Percentiles rank a stretch among this genome's conserved stretches.
Evolutionary conservation across 331 rosid species (phyloP).

Genomic region (Pyrus hybrid): DNA sequence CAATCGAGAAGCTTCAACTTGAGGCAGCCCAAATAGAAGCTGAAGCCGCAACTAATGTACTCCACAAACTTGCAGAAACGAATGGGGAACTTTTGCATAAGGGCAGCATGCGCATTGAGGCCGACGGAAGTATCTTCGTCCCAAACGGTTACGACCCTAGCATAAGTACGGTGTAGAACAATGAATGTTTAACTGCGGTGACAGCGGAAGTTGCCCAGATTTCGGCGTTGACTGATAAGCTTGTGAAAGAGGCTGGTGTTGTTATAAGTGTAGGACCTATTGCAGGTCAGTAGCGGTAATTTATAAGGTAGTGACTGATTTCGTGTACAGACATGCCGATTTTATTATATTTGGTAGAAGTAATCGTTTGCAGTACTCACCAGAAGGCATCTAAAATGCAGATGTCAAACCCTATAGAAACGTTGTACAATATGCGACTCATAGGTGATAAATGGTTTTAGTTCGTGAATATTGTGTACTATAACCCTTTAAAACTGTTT

Average conservation of each 20-base stretch:
- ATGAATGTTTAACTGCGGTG: slow-evolving; percentile 31
- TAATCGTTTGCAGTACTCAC: neutral
- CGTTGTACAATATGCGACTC: neutral
- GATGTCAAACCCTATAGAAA: neutral
- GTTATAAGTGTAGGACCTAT: slow-evolving; percentile 24
- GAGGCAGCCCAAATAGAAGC: slow-evolving; percentile 77
- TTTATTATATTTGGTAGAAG: neutral
- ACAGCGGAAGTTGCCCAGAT: slow-evolving; percentile 52
- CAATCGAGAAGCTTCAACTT: slow-evolving; percentile 70
- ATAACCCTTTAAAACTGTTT: no score
- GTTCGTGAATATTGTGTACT: no score
- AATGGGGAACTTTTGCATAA: slow-evolving; percentile 50
- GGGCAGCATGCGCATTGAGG: slow-evolving; percentile 34
- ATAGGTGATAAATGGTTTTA: neutral
- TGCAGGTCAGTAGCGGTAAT: slow-evolving; percentile 25
- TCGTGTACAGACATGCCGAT: neutral
- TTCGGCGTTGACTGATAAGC: slow-evolving; percentile 65
- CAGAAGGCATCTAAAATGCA: neutral
- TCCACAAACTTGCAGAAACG: slow-evolving; percentile 57
- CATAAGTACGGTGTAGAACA: slow-evolving; percentile 6
- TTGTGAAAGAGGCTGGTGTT: slow-evolving; percentile 58
- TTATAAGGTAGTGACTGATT: neutral
- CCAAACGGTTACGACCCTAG: slow-evolving; percentile 1
- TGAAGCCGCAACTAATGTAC: slow-evolving; percentile 71
- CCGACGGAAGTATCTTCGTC: slow-evolving; percentile 19